Evolutionary conservation across 306 rosid genomes (phyloP).

Genomic region (Sechiopsis laciniata): DNA sequence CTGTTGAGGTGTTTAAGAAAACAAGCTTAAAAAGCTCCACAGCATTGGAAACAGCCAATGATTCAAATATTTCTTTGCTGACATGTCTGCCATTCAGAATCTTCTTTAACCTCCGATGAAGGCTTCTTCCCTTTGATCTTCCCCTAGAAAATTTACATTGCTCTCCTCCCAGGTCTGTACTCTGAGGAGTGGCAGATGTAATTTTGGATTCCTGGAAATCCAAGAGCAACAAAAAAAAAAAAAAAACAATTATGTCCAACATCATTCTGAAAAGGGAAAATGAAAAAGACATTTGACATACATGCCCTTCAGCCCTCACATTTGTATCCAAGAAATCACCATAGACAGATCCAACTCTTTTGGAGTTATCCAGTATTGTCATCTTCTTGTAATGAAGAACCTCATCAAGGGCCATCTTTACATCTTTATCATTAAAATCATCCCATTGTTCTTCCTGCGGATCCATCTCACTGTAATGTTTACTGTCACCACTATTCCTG

Average conservation of each 20-base stretch:
- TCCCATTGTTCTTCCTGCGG: constrained; percentile 64
- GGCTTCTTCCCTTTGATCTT: constrained; percentile 41
- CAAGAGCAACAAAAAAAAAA: constrained; percentile 29
- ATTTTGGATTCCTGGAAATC: constrained; percentile 46
- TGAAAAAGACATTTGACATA: constrained; percentile 19
- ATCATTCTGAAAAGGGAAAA: constrained; percentile 10
- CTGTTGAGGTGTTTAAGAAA: constrained; percentile 68
- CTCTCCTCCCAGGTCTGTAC: constrained; percentile 33
- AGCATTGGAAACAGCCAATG: constrained; percentile 87
- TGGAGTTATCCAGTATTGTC: constrained; percentile 54
- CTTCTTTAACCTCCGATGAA: constrained; percentile 52
- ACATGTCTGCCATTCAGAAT: constrained; percentile 46
- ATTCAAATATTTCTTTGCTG: constrained; percentile 53
- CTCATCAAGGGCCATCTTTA: constrained; percentile 67
- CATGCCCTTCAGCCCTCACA: constrained; percentile 35
- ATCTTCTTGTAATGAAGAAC: constrained; percentile 60
- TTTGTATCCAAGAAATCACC: constrained; percentile 49
- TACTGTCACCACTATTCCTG: constrained; percentile 24
- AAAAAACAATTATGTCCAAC: constrained; percentile 9
- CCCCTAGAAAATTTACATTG: constrained; percentile 30
- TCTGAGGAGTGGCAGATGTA: constrained; percentile 38
- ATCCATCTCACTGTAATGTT: constrained; percentile 29
- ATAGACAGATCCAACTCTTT: constrained; percentile 38
- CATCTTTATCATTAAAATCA: constrained; percentile 51
- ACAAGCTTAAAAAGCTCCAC: constrained; percentile 96